Percentiles rank a stretch among this genome's conserved stretches.
Conservation (phyloP, 495 filamentous ascomycete species). For the Haplographium delicatum region DNA sequence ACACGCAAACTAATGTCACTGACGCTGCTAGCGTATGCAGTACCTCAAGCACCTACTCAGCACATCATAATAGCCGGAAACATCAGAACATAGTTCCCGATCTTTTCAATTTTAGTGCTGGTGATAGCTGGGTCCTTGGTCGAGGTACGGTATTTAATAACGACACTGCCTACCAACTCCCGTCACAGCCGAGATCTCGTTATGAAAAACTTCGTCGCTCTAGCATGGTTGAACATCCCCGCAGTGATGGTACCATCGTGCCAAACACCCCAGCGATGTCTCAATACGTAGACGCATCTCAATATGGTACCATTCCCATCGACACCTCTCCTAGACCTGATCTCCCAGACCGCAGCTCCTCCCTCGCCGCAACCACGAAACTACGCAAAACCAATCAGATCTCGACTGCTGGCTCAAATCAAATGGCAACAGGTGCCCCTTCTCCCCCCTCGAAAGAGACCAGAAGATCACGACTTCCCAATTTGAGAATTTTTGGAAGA, state of each 20-base stretch:
- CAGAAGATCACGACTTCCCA: conserved; percentile 1
- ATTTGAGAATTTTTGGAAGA: background rate
- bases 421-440: background rate
- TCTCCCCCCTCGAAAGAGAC: background rate
- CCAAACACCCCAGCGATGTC: background rate
- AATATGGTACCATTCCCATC: conserved; percentile 4
- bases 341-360: conserved; percentile 22
- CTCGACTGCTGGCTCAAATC: background rate
- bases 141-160: conserved; percentile 23
- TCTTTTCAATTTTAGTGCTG: conserved; percentile 17
- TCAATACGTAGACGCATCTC: background rate
- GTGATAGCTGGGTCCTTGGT: conserved; percentile 20
- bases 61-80: background rate
- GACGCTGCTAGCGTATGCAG: conserved; percentile 15
- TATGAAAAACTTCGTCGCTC: conserved; percentile 12
- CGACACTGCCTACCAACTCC: conserved; percentile 2
- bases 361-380: conserved; percentile 15
- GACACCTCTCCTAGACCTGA: conserved; percentile 5
- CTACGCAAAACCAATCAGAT: conserved; percentile 4
- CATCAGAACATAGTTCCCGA: conserved; percentile 15
- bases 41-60: background rate
- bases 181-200: conserved; percentile 2
- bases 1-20: conserved; percentile 17
- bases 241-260: conserved; percentile 14
- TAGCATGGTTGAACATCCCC: conserved; percentile 12